A percentile compares a stretch with the other conserved stretches of the same genome.
phyloP scores from a whole-genome alignment of 2,329 filamentous ascomycete genomes.

The Dactylellina sp. region DNA sequence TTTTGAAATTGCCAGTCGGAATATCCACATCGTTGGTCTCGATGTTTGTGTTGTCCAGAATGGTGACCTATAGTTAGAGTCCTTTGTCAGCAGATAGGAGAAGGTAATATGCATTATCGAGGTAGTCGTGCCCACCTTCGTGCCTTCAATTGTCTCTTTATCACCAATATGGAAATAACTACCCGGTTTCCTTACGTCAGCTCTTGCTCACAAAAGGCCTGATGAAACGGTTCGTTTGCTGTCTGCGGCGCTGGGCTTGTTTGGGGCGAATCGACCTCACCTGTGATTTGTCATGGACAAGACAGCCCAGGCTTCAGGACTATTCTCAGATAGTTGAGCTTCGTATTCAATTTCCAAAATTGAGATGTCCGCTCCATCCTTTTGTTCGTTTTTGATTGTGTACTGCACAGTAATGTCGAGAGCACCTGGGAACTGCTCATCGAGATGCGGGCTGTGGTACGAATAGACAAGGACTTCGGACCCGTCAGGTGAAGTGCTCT shows the following conservation, averaged over 20 bases:
- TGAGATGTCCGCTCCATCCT: conserved; percentile 73
- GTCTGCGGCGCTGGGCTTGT: not conserved
- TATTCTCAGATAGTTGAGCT: conserved; percentile 74
- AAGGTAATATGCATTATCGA: not conserved
- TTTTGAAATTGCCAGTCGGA: conserved; percentile 56
- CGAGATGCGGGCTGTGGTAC: conserved; percentile 76
- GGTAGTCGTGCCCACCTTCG: conserved; percentile 66
- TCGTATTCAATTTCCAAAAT: conserved; percentile 90
- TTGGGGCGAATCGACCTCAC: conserved; percentile 65
- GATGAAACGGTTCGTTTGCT: not conserved
- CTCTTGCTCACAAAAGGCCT: not conserved
- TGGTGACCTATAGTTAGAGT: conserved; percentile 69
- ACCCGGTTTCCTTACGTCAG: conserved; percentile 27
- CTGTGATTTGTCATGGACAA: conserved; percentile 97
- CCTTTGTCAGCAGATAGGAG: conserved; percentile 78
- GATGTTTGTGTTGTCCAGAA: conserved; percentile 49
- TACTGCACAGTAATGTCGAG: conserved; percentile 84
- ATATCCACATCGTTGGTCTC: conserved; percentile 52
- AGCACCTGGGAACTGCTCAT: conserved; percentile 89
- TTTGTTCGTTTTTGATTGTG: conserved; percentile 75
- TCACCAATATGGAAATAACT: conserved; percentile 75
- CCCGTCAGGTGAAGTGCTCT: conserved; percentile 60
- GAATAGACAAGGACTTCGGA: conserved; percentile 59
- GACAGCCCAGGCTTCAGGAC: conserved; percentile 63
- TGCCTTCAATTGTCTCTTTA: conserved; percentile 72